Conservation (phyloP, 129 eudicot species). For the Solidago caesia region DNA sequence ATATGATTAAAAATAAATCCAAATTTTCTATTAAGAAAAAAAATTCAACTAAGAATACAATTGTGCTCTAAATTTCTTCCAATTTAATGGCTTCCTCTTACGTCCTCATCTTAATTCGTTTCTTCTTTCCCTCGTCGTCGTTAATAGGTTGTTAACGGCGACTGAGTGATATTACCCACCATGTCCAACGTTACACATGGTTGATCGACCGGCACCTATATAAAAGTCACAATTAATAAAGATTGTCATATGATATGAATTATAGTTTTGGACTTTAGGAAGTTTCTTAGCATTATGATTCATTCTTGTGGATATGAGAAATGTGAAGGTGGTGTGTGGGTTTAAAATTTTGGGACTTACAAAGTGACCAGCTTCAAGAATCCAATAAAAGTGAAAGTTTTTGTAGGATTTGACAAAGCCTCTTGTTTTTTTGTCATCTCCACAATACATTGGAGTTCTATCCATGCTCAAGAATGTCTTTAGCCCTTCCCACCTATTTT, state of each 20-base stretch:
- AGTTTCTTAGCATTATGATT: background rate
- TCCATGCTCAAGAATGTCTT: slow-evolving; percentile 31
- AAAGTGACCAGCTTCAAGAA: slow-evolving; percentile 62
- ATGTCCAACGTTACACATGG: slow-evolving; percentile 51
- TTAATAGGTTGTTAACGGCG: slow-evolving; percentile 32
- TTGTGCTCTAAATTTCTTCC: background rate
- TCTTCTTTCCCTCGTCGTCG: slow-evolving; percentile 3
- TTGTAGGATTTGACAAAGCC: slow-evolving; percentile 48
- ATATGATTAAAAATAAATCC: background rate
- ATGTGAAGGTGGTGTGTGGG: background rate
- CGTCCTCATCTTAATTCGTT: background rate
- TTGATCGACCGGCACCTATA: slow-evolving; percentile 49
- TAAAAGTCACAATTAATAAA: background rate
- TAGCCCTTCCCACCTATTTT: slow-evolving; percentile 53
- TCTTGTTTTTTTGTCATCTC: slow-evolving; percentile 32
- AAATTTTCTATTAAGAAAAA: background rate
- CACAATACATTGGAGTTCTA: slow-evolving; percentile 45
- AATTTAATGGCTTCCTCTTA: background rate
- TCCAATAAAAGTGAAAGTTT: slow-evolving; percentile 51
- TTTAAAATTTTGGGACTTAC: slow-evolving; percentile 36
- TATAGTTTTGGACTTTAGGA: background rate
- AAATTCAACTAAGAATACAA: background rate
- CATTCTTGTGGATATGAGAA: background rate
- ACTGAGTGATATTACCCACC: slow-evolving; percentile 46
- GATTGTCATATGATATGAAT: background rate